Evolutionary conservation across 2,329 filamentous ascomycete species (phyloP), one percentile per base, ranked within the genome.

Genomic region (Knoxdaviesia proteae): DNA sequence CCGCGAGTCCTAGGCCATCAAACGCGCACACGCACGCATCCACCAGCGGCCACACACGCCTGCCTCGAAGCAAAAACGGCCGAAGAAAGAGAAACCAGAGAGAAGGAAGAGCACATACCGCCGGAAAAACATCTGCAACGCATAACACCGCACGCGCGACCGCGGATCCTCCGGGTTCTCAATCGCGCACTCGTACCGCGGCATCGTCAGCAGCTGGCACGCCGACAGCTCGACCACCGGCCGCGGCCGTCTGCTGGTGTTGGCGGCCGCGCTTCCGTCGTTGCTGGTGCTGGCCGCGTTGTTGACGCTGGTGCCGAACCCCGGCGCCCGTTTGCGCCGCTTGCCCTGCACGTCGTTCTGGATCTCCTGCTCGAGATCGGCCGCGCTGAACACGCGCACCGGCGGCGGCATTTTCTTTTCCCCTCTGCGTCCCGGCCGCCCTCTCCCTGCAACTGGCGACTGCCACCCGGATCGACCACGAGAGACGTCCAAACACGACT

Each of bases 101-200:
- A 39, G 43, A 5, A 7, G 9, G 30, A 36, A 33, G 6, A 36
- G n/a, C 20, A 53, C 70, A 58, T 52, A 77, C 74, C 63, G 65
- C 46, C 74, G 63, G 53, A 77, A 79, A 53, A 72, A 61, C 45
- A 74, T 64, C 53, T 69, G 64, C 36, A 78, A 62, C 7, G 70
- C 67, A 58, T 61, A 69, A 54, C 74, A 79, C 45, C 58, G 56
- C 38, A 74, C 67, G 0, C 61, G 55, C 44, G 68, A 68, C 45
- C 68, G 55, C 41, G 51, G 54, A 34, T 55, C 52, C 39, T 62
- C 56, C 9, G 70, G 67, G 42, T 62, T 53, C 48, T 67, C 59
- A 38, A 77, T 65, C 47, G 63, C 56, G 54, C 74, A 79, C 37
- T 68, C 63, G 56, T 74, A 77, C 59, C 78, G 74, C 54, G 72